Evolutionary conservation across 192 early-diverging fungal species (phyloP), one percentile per base, ranked within the genome.

Genomic region (Coemansia sp.): DNA sequence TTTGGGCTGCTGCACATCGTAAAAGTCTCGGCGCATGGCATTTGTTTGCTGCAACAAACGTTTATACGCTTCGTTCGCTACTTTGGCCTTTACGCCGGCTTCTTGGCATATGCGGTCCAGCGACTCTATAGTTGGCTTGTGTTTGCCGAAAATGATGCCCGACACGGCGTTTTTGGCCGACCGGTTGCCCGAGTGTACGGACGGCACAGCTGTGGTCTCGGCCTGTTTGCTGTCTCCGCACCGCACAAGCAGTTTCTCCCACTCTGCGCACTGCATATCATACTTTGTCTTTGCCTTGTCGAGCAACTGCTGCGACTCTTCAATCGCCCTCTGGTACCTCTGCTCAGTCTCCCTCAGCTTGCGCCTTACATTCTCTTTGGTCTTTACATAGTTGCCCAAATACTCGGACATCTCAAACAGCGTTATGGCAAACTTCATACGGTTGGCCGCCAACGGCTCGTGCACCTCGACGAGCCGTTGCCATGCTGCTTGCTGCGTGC

Each of bases 251-350:
- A 90, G 70, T 17, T 83, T 84, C 64, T 98, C 93, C 93, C 93
- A 94, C 31, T 94, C 93, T 57, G 90, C 87, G 28, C 89, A 91
- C 20, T 85, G 70, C 5, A 70, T 23, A 57, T 96, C 93, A 66
- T 94, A 96, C 58, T 91, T 90, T 63, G 70, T 74, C 38, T 89
- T 89, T 34, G 90, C 82, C 85, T 95, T 95, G 54, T 98, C 96
- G 51, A 98, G 73, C 47, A 80, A 66, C 31, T 64, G 65, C 62
- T 96, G 93, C 14, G 90, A 84, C 9, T 96, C 93, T 40, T 85
- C 84, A 17, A 94, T 84, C 21, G 79, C 76, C 70, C 88, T 90
- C 60, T 88, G 86, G 40, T 94, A 87, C 53, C 85, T 84, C 60
- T 81, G 72, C 34, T 90, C 90, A 21, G 87, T 83, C 42, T 96